Evolutionary conservation across 805 yeast species (phyloP).

Genomic region (Kluyveromyces siamensis): DNA sequence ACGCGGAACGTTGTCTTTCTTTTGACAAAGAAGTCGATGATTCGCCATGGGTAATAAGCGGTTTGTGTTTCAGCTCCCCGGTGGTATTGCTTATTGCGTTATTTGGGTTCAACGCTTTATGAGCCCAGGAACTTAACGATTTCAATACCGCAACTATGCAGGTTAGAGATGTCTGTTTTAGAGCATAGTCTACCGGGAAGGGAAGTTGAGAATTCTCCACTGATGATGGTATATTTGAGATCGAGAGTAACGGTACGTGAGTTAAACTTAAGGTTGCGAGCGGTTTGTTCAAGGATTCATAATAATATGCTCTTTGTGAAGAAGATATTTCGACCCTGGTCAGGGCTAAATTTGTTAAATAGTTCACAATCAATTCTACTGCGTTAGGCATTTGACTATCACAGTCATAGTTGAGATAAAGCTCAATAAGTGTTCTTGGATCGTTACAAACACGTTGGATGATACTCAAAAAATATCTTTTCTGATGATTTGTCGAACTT

Average conservation of each 20-base stretch:
- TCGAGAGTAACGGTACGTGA: slow-evolving; percentile 68
- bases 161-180: slow-evolving; percentile 72
- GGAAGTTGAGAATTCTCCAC: slow-evolving; percentile 13
- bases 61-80: slow-evolving; percentile 6
- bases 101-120: slow-evolving; percentile 40
- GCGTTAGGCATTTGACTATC: slow-evolving; percentile 72
- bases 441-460: slow-evolving; percentile 77
- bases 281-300: slow-evolving; percentile 43
- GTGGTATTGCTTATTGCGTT: slow-evolving; percentile 7
- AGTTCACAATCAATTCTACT: slow-evolving; percentile 74
- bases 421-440: slow-evolving; percentile 84
- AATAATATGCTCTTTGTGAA: slow-evolving; percentile 51
- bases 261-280: slow-evolving; percentile 66
- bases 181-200: slow-evolving; percentile 73
- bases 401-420: slow-evolving; percentile 93
- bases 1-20: slow-evolving; percentile 4
- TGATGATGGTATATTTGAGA: slow-evolving; percentile 44
- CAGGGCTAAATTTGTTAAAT: slow-evolving; percentile 57
- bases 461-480: slow-evolving; percentile 74
- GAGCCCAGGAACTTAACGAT: slow-evolving; percentile 83
- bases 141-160: slow-evolving; percentile 75
- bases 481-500: slow-evolving; percentile 87
- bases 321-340: slow-evolving; percentile 64
- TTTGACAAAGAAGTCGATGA: not conserved
- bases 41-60: slow-evolving; percentile 1